Evolutionary conservation across 2,329 filamentous ascomycete species (phyloP), one percentile per base, ranked within the genome.

Genomic region (Diaporthe sp.): DNA sequence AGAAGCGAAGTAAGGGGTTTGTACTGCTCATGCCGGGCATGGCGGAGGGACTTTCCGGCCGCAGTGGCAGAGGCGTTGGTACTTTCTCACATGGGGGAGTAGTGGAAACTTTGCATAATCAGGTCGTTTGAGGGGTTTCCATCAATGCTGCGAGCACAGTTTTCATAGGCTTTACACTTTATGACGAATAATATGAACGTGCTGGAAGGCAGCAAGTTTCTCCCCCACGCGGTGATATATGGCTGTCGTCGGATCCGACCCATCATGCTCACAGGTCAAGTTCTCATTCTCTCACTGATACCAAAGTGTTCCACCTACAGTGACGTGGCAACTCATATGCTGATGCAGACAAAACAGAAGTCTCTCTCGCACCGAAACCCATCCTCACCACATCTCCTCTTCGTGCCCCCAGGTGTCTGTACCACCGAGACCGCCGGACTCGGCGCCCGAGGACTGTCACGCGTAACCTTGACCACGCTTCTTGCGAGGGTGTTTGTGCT

Each of bases 311-410:
- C n/a, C 25, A 22, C 15, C 34, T 31, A 42, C 42, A 71, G 57
- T 53, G 19, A n/a, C 17, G 19, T 31, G n/a, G 13, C n/a, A n/a
- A 10, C 28, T 51, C 53, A 73, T 37, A 59, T 61, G 19, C 34
- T 55, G 28, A 90, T 83, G 79, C 91, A 92, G 13, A 84, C 86
- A 78, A 93, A 91, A 81, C 91, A 92, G 82, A 92, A 92, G 76
- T 90, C 87, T 72, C 88, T 85, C 4, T 87, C 87, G 76, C 91
- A 92, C 22, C 82, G 83, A 79, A 89, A 92, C 17, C 88, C 90
- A 77, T 87, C 86, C 77, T 88, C 83, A 4, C 91, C 91, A 75
- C 91, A 92, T 19, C 84, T 84, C 70, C 88, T 84, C 78, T 85
- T 78, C 19, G 87, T 86, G 1, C 89, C 89, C 2, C 88, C 86